A percentile compares a stretch with the other conserved stretches of the same genome.
Conservation (phyloP, 768 basidiomycete genomes). For the Daedalea quercina region DNA sequence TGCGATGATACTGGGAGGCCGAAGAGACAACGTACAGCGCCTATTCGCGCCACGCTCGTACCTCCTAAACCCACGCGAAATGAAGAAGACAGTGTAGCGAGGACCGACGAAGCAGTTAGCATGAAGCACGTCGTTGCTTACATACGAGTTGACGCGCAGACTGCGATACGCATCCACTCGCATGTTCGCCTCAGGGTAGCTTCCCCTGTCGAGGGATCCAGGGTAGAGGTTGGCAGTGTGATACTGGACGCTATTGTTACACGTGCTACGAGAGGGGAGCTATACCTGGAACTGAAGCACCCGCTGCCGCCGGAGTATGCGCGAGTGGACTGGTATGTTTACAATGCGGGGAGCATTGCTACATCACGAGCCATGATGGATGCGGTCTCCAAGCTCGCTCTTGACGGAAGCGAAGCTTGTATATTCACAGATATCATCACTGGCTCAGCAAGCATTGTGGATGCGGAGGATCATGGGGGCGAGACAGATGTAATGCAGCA, state of each 20-base stretch:
- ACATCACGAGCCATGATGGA: conserved; percentile 63
- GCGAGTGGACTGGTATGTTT: conserved; percentile 58
- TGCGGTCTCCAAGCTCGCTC: conserved; percentile 42
- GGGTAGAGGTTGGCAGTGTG: conserved; percentile 15
- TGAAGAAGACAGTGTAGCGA: background rate
- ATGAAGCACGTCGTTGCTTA: conserved; percentile 34
- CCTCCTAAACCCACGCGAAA: conserved; percentile 14
- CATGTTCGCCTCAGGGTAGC: conserved; percentile 58
- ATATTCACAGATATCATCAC: conserved; percentile 44
- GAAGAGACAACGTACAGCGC: conserved; percentile 36
- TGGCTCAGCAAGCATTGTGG: conserved; percentile 9
- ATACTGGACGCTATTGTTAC: conserved; percentile 58
- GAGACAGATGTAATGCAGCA: background rate
- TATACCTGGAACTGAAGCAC: conserved; percentile 47
- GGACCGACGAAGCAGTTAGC: background rate
- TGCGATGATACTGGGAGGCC: conserved; percentile 57
- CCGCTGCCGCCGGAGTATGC: conserved; percentile 55
- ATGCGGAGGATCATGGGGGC: background rate
- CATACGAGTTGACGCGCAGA: conserved; percentile 48
- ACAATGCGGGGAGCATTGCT: conserved; percentile 55
- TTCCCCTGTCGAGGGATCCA: conserved; percentile 38
- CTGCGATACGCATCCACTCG: conserved; percentile 50
- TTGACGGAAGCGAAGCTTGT: conserved; percentile 39
- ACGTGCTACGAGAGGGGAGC: conserved; percentile 43
- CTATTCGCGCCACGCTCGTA: conserved; percentile 35